These are phyloP conservation scores for Rhodotorula babjevae DNA, from an alignment of 768 basidiomycete species.

Conservation along the genomic window DNA sequence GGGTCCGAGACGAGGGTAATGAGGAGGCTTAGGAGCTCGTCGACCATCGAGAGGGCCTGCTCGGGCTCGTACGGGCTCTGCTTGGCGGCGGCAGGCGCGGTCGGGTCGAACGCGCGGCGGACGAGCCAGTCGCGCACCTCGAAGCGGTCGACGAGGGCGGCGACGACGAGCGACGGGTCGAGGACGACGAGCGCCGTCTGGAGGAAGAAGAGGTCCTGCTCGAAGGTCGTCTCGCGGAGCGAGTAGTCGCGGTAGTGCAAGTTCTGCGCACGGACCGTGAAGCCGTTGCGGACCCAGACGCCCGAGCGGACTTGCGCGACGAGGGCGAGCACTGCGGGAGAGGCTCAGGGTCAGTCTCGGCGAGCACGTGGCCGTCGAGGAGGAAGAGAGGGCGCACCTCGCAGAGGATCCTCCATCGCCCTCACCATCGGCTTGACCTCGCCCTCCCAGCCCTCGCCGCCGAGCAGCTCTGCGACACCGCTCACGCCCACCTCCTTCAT, in stretches of 20 bases:
- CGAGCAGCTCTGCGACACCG: constrained; percentile 55
- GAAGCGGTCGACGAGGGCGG: constrained; percentile 85
- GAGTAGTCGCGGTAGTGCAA: constrained; percentile 94
- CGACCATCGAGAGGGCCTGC: constrained; percentile 78
- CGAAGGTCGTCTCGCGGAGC: constrained; percentile 91
- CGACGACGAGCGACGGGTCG: constrained; percentile 69
- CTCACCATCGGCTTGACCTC: neutral
- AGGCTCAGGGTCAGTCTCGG: neutral
- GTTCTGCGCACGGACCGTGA: constrained; percentile 87
- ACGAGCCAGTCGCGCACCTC: constrained; percentile 74
- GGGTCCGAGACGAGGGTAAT: constrained; percentile 81
- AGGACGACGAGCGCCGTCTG: constrained; percentile 77
- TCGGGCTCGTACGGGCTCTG: constrained; percentile 56
- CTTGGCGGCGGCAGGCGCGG: too few species aligned
- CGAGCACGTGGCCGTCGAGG: neutral
- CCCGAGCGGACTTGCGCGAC: constrained; percentile 91
- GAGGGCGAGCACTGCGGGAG: constrained; percentile 58
- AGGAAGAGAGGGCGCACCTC: neutral
- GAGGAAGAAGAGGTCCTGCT: constrained; percentile 87
- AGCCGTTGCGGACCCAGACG: constrained; percentile 96
- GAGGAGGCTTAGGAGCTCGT: constrained; percentile 81
- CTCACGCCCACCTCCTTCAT: neutral
- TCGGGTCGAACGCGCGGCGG: constrained; percentile 32
- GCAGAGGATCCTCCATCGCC: constrained; percentile 71
- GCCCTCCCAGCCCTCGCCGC: constrained; percentile 28